Conservation (phyloP, 1,284 basidiomycete species). For the Coniophora puteana region DNA sequence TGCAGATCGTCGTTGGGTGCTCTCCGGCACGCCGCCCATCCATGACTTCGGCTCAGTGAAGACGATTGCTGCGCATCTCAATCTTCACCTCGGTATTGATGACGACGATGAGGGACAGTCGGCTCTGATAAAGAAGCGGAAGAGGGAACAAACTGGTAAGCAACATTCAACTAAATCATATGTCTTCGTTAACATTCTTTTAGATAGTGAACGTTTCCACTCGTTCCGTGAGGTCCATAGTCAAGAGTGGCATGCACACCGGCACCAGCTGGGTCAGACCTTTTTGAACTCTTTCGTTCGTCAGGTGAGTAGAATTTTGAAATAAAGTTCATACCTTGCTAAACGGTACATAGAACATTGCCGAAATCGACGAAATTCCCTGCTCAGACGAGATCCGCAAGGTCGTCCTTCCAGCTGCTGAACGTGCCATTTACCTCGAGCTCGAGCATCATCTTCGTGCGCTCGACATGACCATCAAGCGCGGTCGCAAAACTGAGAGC, state of each 20-base stretch:
- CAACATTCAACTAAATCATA: conserved; percentile 7
- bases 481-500: conserved; percentile 82
- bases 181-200: conserved; percentile 5
- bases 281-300: conserved; percentile 86
- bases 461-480: conserved; percentile 84
- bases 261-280: conserved; percentile 78
- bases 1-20: conserved; percentile 85
- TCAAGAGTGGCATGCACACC: conserved; percentile 87
- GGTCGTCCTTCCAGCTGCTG: conserved; percentile 84
- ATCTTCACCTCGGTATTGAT: conserved; percentile 84
- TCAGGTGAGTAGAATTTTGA: conserved; percentile 53
- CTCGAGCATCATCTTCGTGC: conserved; percentile 93
- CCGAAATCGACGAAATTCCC: conserved; percentile 95
- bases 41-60: conserved; percentile 90
- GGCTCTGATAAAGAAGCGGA: conserved; percentile 73
- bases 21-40: conserved; percentile 95
- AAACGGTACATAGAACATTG: conserved; percentile 67
- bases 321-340: conserved; percentile 5
- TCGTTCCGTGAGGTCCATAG: conserved; percentile 95
- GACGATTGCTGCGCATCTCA: conserved; percentile 85
- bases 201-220: conserved; percentile 90
- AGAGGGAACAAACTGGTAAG: conserved; percentile 79
- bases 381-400: conserved; percentile 67
- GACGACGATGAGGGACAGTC: conserved; percentile 85
- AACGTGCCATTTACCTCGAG: conserved; percentile 93